A percentile compares a stretch with the other conserved stretches of the same genome.
phyloP scores from a whole-genome alignment of 805 yeast genomes.

The Maudiozyma barnettii region DNA sequence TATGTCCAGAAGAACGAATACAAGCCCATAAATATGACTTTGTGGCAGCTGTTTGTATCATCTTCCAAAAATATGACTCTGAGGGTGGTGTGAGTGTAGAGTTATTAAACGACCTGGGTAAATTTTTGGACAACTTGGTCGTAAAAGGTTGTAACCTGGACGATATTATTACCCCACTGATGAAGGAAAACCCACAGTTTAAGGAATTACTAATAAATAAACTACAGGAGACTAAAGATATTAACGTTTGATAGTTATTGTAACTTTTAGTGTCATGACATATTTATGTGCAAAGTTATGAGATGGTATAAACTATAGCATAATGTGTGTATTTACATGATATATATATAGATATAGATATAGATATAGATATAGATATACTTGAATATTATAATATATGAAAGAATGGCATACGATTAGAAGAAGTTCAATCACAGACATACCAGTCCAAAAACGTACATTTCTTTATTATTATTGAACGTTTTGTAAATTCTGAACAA shows the following conservation, averaged over 20 bases:
- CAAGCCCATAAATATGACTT: constrained; percentile 20
- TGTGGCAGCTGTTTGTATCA: constrained; percentile 13
- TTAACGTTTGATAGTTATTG: no score
- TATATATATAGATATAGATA: no score
- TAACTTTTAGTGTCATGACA: no score
- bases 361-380: no score
- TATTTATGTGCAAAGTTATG: no score
- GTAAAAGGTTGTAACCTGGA: background rate
- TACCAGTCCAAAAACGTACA: no score
- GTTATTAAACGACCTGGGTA: background rate
- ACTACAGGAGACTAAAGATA: no score
- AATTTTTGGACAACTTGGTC: background rate
- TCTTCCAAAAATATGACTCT: constrained; percentile 16
- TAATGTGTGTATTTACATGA: no score
- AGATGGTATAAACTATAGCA: no score
- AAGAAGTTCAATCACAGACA: no score
- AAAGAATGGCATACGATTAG: no score
- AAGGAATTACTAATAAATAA: background rate
- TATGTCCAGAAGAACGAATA: constrained; percentile 16
- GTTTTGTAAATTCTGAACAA: constrained; percentile 47
- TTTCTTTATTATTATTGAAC: constrained; percentile 10
- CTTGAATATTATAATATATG: no score
- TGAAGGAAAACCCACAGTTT: background rate
- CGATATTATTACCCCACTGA: background rate
- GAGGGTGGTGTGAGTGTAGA: constrained; percentile 17